Percentiles rank a stretch among this genome's conserved stretches.
Conservation (phyloP, 2,329 filamentous ascomycete species). For the Epichloe sylvatica region DNA sequence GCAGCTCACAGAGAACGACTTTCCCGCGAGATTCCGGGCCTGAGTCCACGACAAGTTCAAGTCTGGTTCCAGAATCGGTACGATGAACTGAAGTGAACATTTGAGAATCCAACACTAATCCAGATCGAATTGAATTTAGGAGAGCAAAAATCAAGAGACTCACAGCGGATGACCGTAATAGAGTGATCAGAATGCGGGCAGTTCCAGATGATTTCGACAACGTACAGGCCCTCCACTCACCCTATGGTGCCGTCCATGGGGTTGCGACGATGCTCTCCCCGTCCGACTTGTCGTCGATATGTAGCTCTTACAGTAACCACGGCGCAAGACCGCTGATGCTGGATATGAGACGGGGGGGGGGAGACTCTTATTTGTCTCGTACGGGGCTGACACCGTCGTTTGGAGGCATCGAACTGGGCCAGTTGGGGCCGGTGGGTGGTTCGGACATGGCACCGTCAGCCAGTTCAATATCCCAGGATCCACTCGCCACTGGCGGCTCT, state of each 20-base stretch:
- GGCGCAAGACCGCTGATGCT: constrained; percentile 56
- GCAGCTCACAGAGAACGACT: constrained; percentile 78
- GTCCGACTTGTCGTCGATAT: constrained; percentile 28
- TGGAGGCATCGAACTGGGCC: constrained; percentile 50
- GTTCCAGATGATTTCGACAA: constrained; percentile 60
- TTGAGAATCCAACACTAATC: not conserved
- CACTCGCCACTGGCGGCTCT: constrained; percentile 38
- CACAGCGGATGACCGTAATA: constrained; percentile 54
- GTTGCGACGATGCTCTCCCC: constrained; percentile 34
- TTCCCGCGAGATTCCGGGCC: constrained; percentile 76
- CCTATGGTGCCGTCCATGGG: constrained; percentile 47
- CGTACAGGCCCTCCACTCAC: constrained; percentile 52
- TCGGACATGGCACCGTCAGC: constrained; percentile 45
- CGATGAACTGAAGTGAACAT: constrained; percentile 10
- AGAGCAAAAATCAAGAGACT: constrained; percentile 60
- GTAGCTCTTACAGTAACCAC: constrained; percentile 40
- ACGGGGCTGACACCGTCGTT: constrained; percentile 55
- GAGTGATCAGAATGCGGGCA: constrained; percentile 59
- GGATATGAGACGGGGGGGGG: constrained; percentile 49
- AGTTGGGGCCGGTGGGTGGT: constrained; percentile 33
- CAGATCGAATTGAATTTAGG: constrained; percentile 21
- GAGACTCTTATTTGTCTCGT: constrained; percentile 53
- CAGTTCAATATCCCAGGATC: constrained; percentile 39
- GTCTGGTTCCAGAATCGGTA: constrained; percentile 99
- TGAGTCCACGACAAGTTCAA: constrained; percentile 86